Evolutionary conservation across 139 green algal genomes (phyloP), one percentile per base, ranked within the genome.

Genomic region (Chlamydomonas applanata): DNA sequence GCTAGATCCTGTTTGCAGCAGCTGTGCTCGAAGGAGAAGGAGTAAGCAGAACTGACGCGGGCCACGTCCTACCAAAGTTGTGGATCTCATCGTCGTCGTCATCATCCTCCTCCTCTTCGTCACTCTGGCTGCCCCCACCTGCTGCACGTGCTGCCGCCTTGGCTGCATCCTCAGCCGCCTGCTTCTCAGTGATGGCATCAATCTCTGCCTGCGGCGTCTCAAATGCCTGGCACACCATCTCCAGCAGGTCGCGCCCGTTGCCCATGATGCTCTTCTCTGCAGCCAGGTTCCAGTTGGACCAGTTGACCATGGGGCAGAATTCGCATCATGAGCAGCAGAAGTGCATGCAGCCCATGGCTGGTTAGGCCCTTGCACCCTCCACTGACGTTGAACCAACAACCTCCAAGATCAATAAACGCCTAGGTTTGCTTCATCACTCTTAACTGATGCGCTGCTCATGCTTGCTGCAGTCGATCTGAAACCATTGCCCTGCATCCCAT

Each of bases 191-290:
- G 22, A 24, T 54, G 34, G 30, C 46, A 73, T 19, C 16, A 5
- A 40, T 27, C 5, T 52, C 35, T 22, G 36, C 16, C 40, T 59
- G 27, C 64, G 49, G 27, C 30, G 74, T 76, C 54, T 89, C 83
- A 46, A 89, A 89, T 0, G 54, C 67, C n/a, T 71, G 82, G 77
- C 87, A 93, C 11, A 91, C 80, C 85, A 94, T 88, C 54, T 89
- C 79, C 17, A 93, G 57, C 27, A 93, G 52, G 66, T 94, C 89
- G n/a, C 65, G 67, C 0, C 87, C 89, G 59, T 91, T 89, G 33
- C 83, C 76, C 87, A 91, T 90, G 14, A 87, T 65, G 0, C 91
- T 63, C 0, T 78, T 79, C 1, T 78, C 88, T 92, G 82, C 66
- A 49, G 40, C 40, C 40, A 49, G 22, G 46, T 61, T 1, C 0